Evolutionary conservation across 2,329 filamentous ascomycete species (phyloP).

Genomic region (Colletotrichum endophyticum): DNA sequence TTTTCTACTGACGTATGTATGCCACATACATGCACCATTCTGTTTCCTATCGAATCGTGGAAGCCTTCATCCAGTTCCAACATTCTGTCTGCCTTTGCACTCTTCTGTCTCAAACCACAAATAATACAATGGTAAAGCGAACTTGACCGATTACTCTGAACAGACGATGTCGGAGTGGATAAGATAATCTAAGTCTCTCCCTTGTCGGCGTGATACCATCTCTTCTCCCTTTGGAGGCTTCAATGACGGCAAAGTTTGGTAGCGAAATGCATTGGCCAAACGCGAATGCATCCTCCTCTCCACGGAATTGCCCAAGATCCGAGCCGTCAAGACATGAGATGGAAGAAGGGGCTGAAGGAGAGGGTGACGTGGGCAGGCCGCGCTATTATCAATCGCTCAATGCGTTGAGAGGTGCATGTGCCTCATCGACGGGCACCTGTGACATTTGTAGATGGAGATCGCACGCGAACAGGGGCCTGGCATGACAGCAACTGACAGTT

Average conservation of each 20-base stretch:
- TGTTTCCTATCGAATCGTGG: not conserved
- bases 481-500: not conserved
- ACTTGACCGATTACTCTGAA: not conserved
- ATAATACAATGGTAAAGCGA: not conserved
- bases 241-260: not conserved
- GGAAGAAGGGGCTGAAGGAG: not conserved
- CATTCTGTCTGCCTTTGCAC: not conserved
- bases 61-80: not conserved
- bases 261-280: conserved; percentile 1
- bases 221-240: not conserved
- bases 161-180: not conserved
- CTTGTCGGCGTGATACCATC: not conserved
- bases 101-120: not conserved
- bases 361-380: not conserved
- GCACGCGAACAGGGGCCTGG: not conserved
- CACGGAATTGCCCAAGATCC: not conserved
- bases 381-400: not conserved
- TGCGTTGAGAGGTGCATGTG: conserved; percentile 1
- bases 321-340: not conserved
- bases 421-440: conserved; percentile 5
- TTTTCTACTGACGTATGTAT: not conserved
- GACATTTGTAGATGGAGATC: conserved; percentile 2
- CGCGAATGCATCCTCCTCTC: not conserved
- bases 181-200: not conserved
- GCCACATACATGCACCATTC: not conserved